These are phyloP conservation scores for Cyathus striatus DNA, from an alignment of 768 basidiomycete species.

Conservation along the genomic window DNA sequence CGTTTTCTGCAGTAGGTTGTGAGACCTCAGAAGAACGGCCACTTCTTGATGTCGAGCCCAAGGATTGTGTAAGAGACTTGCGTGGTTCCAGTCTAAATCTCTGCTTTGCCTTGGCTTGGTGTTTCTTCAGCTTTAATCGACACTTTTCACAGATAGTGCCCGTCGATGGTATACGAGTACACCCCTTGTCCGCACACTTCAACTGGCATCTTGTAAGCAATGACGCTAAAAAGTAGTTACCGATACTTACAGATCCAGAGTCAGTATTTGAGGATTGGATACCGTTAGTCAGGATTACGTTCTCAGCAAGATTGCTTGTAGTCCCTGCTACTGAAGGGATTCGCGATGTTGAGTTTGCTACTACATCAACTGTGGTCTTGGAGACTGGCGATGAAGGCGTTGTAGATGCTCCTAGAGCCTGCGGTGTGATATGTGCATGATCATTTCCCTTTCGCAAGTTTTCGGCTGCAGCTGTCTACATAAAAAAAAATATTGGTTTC, in stretches of 20 bases:
- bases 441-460: too few relatives aligned
- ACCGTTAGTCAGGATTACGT: too few relatives aligned
- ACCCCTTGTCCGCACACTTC: conserved; percentile 29
- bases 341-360: background rate
- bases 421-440: too few relatives aligned
- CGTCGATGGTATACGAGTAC: conserved; percentile 27
- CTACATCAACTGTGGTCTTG: background rate
- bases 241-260: background rate
- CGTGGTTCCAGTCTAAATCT: conserved; percentile 39
- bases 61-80: conserved; percentile 11
- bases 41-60: too few relatives aligned
- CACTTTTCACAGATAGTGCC: conserved; percentile 40
- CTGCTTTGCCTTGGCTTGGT: conserved; percentile 35
- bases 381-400: too few relatives aligned
- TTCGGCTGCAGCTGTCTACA: too few relatives aligned
- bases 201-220: background rate
- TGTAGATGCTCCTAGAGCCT: too few relatives aligned
- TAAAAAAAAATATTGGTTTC: too few relatives aligned
- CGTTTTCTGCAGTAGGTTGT: too few relatives aligned
- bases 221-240: background rate
- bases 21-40: too few relatives aligned
- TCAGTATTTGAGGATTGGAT: background rate
- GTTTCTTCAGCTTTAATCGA: conserved; percentile 37
- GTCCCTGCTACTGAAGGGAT: background rate
- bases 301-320: background rate